Evolutionary conservation across 2,329 filamentous ascomycete species (phyloP), one percentile per base, ranked within the genome.

Genomic region (Stagonosporopsis vannaccii): DNA sequence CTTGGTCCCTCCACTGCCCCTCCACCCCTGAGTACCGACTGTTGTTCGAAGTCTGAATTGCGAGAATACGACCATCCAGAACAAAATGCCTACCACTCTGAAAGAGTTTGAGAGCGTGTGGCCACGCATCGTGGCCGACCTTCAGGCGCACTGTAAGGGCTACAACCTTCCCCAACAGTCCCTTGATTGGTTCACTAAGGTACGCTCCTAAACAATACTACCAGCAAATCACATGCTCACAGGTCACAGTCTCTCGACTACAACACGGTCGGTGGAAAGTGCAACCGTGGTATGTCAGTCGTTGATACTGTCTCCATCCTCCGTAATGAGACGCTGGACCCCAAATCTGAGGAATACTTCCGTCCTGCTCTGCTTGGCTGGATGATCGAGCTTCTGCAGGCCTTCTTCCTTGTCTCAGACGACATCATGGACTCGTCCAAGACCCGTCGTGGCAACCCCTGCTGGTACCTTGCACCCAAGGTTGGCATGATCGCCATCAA

Each of bases 401-500:
- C 95, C 65, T 98, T 97, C 85, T 98, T 99, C 87, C 87, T 99
- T 56, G 95, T 99, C 64, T 92, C 91, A 40, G 95, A 99, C 80
- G 95, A 99, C 78, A 97, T 99, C 72, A 99, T 99, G 95, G 95
- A 99, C 81, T 80, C 85, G 70, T 96, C 90, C 77, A 95, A 97
- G 78, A 99, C 95, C 53, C 92, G 95, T 59, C 92, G 95, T 66
- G 93, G 94, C 61, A 87, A 90, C 79, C 93, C 95, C 37, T 99
- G 95, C 83, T 99, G 95, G 95, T 99, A 98, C 82, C 89, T 90
- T 59, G 89, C 92, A 65, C 87, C 91, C 28, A 87, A 89, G 44
- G 93, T 99, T 37, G 94, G 94, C 77, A 93, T 96, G 88, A 85
- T 97, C 65, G 94, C 95, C 74, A 97, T 99, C 85, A 99, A 99